Conservation (phyloP, 2,329 filamentous ascomycete species). For the Penicillium sp. region DNA sequence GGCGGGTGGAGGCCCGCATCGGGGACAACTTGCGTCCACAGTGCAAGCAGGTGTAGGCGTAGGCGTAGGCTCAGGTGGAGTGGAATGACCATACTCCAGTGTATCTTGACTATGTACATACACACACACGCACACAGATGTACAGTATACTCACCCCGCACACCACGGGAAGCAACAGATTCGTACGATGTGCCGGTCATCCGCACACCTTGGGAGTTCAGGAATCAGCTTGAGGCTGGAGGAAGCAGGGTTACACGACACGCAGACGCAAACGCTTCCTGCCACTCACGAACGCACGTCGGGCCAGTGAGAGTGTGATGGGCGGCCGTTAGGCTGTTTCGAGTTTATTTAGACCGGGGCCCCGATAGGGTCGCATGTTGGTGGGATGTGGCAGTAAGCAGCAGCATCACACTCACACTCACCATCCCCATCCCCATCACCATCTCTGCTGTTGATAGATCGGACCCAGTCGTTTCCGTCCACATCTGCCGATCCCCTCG, state of each 20-base stretch:
- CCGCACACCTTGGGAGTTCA: background rate
- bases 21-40: conserved; percentile 5
- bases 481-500: conserved; percentile 19
- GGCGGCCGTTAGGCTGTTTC: conserved; percentile 45
- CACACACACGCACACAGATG: too few relatives aligned
- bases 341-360: conserved; percentile 41
- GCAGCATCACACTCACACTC: too few relatives aligned
- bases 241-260: conserved; percentile 19
- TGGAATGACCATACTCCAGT: too few relatives aligned
- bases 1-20: conserved; percentile 26
- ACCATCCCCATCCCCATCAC: too few relatives aligned
- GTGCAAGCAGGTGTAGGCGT: too few relatives aligned
- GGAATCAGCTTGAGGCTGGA: conserved; percentile 1
- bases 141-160: too few relatives aligned
- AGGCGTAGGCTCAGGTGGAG: too few relatives aligned
- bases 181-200: conserved; percentile 1
- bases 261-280: conserved; percentile 4
- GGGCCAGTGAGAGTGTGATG: conserved; percentile 17
- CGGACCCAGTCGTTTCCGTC: conserved; percentile 17
- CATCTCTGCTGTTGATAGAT: too few relatives aligned
- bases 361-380: conserved; percentile 11
- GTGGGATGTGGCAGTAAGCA: too few relatives aligned
- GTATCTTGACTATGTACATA: too few relatives aligned
- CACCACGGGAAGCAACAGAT: conserved; percentile 12
- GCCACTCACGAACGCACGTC: conserved; percentile 18